Evolutionary conservation across 116 monocot species (phyloP), one percentile per base, ranked within the genome.

Genomic region (Iris pallida): DNA sequence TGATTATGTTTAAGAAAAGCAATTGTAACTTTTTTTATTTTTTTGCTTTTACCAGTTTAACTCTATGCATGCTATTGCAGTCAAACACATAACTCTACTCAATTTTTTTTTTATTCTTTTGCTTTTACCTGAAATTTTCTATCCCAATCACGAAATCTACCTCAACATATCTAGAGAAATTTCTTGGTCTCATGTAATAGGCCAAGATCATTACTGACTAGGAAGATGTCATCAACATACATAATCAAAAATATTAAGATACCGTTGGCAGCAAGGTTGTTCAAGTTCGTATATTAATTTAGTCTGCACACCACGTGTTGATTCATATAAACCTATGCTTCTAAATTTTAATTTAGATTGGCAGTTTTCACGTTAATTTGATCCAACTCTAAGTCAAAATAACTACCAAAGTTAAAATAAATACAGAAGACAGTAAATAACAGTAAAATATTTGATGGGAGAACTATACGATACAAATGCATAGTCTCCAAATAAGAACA

Each of bases 201-300:
- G 5, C 46, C 49, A 65, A 65, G 65, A 49, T 65, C 47, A 65
- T 65, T 65, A 10, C 48, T 65, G 19, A 48, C 18, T 5, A 65
- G 16, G 42, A 68, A 68, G 41, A 55, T 68, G 42, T 68, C 68
- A 42, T 68, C 68, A 68, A 68, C 40, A 68, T 55, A 68, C 47
- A 66, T 4, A 44, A 68, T 16, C 16, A 68, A 7, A 68, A 55
- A 55, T 42, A 42, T 65, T 45, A 45, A 44, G 13, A 17, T 45
- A 63, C 45, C 0, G 45, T 45, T 63, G 63, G 13, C n/a, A 4
- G 65, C 16, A 48, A 8, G 65, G 5, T 65, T 65, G 19, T 20
- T 19, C 49, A 49, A 65, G 65, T 49, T 0, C n/a, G 8, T 65
- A 65, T 49, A 65, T 48, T 65, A 18, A 65, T 49, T 49, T 65